phyloP scores from a whole-genome alignment of 179 eudicot genomes.

The Silene noctiflora region DNA sequence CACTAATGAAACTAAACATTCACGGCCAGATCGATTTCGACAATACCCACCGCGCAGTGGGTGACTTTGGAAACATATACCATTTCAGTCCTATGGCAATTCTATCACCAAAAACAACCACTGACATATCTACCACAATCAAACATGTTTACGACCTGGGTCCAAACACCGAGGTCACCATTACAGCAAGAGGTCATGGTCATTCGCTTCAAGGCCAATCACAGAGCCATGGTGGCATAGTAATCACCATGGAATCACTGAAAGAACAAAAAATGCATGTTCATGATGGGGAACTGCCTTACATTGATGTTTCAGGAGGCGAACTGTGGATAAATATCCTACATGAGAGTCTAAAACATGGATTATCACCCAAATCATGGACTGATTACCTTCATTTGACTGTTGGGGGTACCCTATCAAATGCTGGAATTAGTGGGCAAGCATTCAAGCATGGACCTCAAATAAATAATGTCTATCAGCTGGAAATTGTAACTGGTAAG shows the following conservation, averaged over 20 bases:
- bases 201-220: constrained; percentile 88
- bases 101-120: constrained; percentile 62
- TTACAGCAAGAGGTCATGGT: constrained; percentile 88
- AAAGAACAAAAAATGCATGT: constrained; percentile 47
- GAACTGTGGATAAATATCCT: constrained; percentile 55
- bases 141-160: constrained; percentile 68
- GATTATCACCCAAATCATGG: constrained; percentile 54
- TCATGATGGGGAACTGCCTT: constrained; percentile 42
- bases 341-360: constrained; percentile 37
- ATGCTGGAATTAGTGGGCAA: constrained; percentile 62
- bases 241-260: constrained; percentile 77
- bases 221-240: constrained; percentile 72
- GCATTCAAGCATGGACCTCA: constrained; percentile 54
- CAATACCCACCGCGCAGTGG: constrained; percentile 52
- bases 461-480: constrained; percentile 45
- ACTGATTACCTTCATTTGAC: constrained; percentile 57
- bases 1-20: constrained; percentile 39
- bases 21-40: constrained; percentile 55
- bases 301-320: constrained; percentile 50
- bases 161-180: constrained; percentile 51
- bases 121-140: constrained; percentile 65
- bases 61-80: constrained; percentile 65
- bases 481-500: constrained; percentile 52
- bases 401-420: constrained; percentile 61
- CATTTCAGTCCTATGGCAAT: constrained; percentile 55